Evolutionary conservation across 441 rosid species (phyloP).

Genomic region (Viola pubescens): DNA sequence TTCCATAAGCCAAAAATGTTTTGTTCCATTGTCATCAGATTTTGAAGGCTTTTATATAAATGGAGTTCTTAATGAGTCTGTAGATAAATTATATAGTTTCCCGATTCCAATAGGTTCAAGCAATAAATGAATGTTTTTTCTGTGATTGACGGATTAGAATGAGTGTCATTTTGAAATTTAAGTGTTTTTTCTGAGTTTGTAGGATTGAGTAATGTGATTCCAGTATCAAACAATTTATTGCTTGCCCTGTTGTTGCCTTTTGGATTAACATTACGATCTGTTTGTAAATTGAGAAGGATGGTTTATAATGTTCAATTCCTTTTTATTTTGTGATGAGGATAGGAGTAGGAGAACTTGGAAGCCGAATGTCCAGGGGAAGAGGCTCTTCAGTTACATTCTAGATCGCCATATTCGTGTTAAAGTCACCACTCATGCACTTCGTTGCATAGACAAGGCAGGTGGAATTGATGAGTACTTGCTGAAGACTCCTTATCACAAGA

Average conservation of each 20-base stretch:
- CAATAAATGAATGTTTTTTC: neutral
- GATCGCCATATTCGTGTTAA: slow-evolving; percentile 85
- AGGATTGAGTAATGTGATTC: no score
- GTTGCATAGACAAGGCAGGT: slow-evolving; percentile 96
- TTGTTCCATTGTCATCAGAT: no score
- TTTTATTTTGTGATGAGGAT: slow-evolving; percentile 15
- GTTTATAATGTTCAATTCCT: neutral
- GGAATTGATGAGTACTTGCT: slow-evolving; percentile 96
- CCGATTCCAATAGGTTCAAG: neutral
- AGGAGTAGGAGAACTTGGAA: slow-evolving; percentile 87
- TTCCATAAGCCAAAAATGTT: no score
- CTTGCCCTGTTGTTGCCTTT: neutral
- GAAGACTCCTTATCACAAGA: slow-evolving; percentile 86
- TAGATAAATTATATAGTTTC: neutral
- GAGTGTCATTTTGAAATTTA: neutral
- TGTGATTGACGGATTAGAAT: neutral
- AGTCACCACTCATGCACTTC: slow-evolving; percentile 82
- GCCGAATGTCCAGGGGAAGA: slow-evolving; percentile 91
- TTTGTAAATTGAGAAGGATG: neutral
- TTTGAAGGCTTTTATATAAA: neutral
- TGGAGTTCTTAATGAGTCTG: neutral
- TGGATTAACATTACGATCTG: neutral
- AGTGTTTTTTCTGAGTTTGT: neutral
- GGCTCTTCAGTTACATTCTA: slow-evolving; percentile 82
- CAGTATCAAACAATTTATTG: neutral